phyloP scores from a whole-genome alignment of 495 filamentous ascomycete genomes.

The Penicillium lividum region DNA sequence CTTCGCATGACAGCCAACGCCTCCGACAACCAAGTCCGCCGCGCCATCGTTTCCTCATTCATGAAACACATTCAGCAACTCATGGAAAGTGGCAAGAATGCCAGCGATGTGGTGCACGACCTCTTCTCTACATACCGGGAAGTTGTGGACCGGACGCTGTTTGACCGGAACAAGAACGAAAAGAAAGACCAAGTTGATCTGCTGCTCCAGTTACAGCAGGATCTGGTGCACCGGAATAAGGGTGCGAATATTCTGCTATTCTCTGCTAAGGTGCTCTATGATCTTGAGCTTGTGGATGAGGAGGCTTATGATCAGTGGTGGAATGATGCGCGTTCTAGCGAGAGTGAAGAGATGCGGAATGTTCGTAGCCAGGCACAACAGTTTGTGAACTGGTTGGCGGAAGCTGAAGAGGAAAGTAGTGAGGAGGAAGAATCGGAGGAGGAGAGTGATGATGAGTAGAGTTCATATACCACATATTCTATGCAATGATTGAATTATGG shows the following conservation, averaged over 20 bases:
- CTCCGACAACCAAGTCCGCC: conserved; percentile 81
- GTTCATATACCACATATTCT: neutral
- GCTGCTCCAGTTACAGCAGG: conserved; percentile 75
- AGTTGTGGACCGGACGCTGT: conserved; percentile 59
- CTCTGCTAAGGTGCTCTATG: conserved; percentile 77
- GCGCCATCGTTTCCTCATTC: conserved; percentile 81
- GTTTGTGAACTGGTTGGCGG: conserved; percentile 83
- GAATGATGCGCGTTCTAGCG: conserved; percentile 65
- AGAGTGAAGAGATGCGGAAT: conserved; percentile 63
- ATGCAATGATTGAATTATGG: conserved; percentile 1
- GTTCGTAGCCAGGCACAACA: conserved; percentile 72
- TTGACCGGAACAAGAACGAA: conserved; percentile 56
- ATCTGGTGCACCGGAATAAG: conserved; percentile 61
- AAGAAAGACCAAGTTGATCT: conserved; percentile 83
- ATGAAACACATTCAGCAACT: conserved; percentile 77
- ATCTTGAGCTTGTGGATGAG: conserved; percentile 82
- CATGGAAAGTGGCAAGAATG: conserved; percentile 57
- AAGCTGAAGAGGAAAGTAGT: conserved; percentile 76
- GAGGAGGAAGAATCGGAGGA: conserved; percentile 64
- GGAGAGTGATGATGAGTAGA: conserved; percentile 18
- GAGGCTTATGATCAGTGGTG: conserved; percentile 90
- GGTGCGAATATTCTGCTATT: conserved; percentile 71
- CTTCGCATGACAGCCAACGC: conserved; percentile 88
- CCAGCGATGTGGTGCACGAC: conserved; percentile 64
- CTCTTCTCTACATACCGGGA: conserved; percentile 57